These are phyloP conservation scores for Phaeosphaeria sp. DNA, from an alignment of 2,329 filamentous ascomycete species.

Conservation along the genomic window DNA sequence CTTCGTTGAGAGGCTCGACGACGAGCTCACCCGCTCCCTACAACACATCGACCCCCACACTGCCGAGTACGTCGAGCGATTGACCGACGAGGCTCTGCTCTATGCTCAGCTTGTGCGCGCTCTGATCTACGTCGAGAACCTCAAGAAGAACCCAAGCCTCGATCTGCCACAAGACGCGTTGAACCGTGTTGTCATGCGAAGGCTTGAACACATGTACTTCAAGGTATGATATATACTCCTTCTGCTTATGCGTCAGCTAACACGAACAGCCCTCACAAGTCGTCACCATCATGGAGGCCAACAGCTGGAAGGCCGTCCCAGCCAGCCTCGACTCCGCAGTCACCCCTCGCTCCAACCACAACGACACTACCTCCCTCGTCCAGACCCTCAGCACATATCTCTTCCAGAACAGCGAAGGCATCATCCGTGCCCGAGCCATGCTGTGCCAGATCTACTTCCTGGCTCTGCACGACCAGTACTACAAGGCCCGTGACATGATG, in stretches of 20 bases:
- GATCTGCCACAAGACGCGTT: slow-evolving; percentile 83
- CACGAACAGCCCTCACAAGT: slow-evolving; percentile 78
- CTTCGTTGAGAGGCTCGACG: slow-evolving; percentile 91
- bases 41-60: slow-evolving; percentile 98
- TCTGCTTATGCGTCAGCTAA: slow-evolving; percentile 24
- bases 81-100: slow-evolving; percentile 86
- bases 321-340: slow-evolving; percentile 75
- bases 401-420: slow-evolving; percentile 92
- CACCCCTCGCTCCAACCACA: slow-evolving; percentile 73
- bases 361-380: slow-evolving; percentile 78
- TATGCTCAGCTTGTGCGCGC: slow-evolving; percentile 93
- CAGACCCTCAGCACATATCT: slow-evolving; percentile 92
- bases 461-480: slow-evolving; percentile 96
- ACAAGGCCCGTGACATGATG: slow-evolving; percentile 98
- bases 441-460: slow-evolving; percentile 99
- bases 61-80: slow-evolving; percentile 94
- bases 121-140: slow-evolving; percentile 84
- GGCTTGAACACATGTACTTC: slow-evolving; percentile 98
- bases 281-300: slow-evolving; percentile 91
- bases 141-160: slow-evolving; percentile 73
- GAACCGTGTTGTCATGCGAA: slow-evolving; percentile 91
- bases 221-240: slow-evolving; percentile 65
- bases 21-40: slow-evolving; percentile 95
- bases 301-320: slow-evolving; percentile 85
- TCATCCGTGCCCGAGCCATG: slow-evolving; percentile 95